These are phyloP conservation scores for Rhinocladiella similis DNA, from an alignment of 2,329 filamentous ascomycete species.

Conservation along the genomic window DNA sequence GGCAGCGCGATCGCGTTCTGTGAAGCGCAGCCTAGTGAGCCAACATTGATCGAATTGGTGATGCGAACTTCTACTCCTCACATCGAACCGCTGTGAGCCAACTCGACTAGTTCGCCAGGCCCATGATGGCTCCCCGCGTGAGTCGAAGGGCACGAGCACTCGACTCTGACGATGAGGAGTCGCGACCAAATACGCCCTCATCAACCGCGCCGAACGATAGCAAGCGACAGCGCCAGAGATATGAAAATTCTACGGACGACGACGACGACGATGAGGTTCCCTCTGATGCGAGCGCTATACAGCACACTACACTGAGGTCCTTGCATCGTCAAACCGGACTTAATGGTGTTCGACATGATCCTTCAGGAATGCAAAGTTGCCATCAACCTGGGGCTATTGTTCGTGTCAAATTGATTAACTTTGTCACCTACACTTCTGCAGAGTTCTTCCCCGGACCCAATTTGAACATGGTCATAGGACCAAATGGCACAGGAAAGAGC, in stretches of 20 bases:
- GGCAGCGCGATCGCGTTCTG: background rate
- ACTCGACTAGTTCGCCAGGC: background rate
- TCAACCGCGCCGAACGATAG: slow-evolving; percentile 28
- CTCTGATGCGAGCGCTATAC: background rate
- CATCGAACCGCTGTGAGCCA: background rate
- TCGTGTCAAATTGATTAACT: slow-evolving; percentile 80
- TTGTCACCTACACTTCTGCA: slow-evolving; percentile 90
- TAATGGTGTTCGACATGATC: background rate
- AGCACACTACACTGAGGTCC: background rate
- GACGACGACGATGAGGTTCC: slow-evolving; percentile 23
- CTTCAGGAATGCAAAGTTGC: background rate
- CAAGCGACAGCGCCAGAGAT: slow-evolving; percentile 26
- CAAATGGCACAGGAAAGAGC: slow-evolving; percentile 98
- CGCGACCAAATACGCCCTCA: slow-evolving; percentile 26
- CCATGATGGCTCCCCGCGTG: slow-evolving; percentile 17
- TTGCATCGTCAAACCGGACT: background rate
- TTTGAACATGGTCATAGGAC: slow-evolving; percentile 97
- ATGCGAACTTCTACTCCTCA: background rate
- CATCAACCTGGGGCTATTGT: slow-evolving; percentile 80
- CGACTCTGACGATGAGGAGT: slow-evolving; percentile 27
- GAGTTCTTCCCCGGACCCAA: slow-evolving; percentile 90
- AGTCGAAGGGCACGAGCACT: slow-evolving; percentile 21
- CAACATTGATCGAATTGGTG: background rate
- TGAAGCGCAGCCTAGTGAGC: background rate
- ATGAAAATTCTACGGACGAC: background rate